Percentiles rank a stretch among this genome's conserved stretches.
These are phyloP conservation scores for Bolboschoenoplectus hybrid DNA, from an alignment of 202 grass and related monocot genomes.

Conservation along the genomic window DNA sequence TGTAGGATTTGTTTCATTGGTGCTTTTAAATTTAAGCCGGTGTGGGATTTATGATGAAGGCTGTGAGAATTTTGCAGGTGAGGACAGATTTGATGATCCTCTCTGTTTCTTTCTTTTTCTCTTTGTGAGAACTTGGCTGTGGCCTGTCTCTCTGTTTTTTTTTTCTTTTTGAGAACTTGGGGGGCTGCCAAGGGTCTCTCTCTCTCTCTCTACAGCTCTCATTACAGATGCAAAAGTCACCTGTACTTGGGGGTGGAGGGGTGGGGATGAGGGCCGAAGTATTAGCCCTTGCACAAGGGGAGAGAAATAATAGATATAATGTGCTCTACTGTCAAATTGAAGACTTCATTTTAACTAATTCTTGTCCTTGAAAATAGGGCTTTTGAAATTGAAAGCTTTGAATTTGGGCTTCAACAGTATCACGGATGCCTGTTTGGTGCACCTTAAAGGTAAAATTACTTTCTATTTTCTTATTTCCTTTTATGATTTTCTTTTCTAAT, in stretches of 20 bases:
- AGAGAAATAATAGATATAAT: background rate
- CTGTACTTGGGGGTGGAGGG: background rate
- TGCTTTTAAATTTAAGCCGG: constrained; percentile 76
- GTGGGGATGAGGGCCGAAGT: background rate
- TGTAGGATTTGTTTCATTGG: constrained; percentile 68
- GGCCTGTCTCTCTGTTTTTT: too few relatives aligned
- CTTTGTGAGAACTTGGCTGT: background rate
- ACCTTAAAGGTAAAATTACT: constrained; percentile 66
- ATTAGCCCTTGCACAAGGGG: too few relatives aligned
- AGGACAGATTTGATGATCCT: constrained; percentile 21
- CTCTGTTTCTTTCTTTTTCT: background rate
- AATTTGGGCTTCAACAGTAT: constrained; percentile 94
- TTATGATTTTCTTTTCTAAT: background rate
- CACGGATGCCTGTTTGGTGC: constrained; percentile 74
- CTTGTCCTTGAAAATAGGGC: constrained; percentile 30
- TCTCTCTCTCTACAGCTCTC: background rate
- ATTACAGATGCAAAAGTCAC: background rate
- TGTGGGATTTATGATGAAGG: constrained; percentile 81
- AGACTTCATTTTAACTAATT: constrained; percentile 38
- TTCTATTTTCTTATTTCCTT: background rate
- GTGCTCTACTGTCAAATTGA: constrained; percentile 47
- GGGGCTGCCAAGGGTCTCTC: too few relatives aligned
- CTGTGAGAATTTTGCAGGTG: constrained; percentile 79
- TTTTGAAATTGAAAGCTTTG: constrained; percentile 49
- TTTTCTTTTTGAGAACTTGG: too few relatives aligned